A percentile compares a stretch with the other conserved stretches of the same genome.
These are phyloP conservation scores for Xylariaceae sp. DNA, from an alignment of 2,329 filamentous ascomycete genomes.

Conservation along the genomic window DNA sequence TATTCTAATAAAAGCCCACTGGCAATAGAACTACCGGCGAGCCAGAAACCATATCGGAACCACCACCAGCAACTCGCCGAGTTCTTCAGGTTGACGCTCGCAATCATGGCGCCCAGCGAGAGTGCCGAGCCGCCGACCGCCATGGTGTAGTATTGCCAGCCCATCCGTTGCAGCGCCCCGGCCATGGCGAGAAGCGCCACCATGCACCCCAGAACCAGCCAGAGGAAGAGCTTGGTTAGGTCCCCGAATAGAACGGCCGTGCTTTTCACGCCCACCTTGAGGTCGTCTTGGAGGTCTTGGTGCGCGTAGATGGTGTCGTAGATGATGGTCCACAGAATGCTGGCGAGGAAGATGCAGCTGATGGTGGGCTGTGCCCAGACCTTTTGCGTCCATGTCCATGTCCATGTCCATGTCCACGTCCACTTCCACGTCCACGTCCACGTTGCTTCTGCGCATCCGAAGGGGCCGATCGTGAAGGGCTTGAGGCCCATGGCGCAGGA, in stretches of 20 bases:
- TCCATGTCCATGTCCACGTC: too few relatives aligned
- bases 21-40: constrained; percentile 27
- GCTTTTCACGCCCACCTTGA: constrained; percentile 32
- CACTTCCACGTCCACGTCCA: too few relatives aligned
- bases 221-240: constrained; percentile 25
- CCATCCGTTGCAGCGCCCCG: constrained; percentile 19
- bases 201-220: constrained; percentile 24
- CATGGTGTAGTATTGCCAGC: constrained; percentile 22
- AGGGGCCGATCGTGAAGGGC: constrained; percentile 23
- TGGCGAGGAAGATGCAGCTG: constrained; percentile 26
- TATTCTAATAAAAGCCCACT: constrained; percentile 23
- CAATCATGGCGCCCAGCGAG: constrained; percentile 28
- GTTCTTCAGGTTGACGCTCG: constrained; percentile 27
- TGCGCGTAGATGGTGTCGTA: constrained; percentile 36
- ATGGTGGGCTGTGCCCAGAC: constrained; percentile 24
- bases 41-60: constrained; percentile 31
- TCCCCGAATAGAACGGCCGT: constrained; percentile 30
- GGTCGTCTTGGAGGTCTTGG: constrained; percentile 33
- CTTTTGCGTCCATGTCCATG: not conserved
- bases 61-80: constrained; percentile 31
- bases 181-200: constrained; percentile 19
- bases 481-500: constrained; percentile 25
- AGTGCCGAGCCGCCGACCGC: constrained; percentile 24
- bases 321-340: constrained; percentile 31
- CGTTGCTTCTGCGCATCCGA: constrained; percentile 11